A percentile compares a stretch with the other conserved stretches of the same genome.
Conservation (phyloP, 2,329 filamentous ascomycete genomes). For the Laburnicola sp. region DNA sequence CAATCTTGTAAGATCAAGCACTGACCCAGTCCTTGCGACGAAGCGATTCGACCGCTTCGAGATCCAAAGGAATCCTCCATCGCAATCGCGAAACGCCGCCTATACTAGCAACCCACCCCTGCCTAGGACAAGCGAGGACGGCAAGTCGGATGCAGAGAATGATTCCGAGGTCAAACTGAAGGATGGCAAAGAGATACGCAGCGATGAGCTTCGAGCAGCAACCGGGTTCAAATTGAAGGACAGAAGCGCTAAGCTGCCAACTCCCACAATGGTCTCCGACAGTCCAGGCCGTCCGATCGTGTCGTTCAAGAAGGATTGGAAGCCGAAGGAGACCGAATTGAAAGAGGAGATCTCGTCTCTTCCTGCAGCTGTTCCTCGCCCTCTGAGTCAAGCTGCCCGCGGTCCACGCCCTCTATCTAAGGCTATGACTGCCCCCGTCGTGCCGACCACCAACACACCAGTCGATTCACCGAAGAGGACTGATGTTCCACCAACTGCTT, state of each 20-base stretch:
- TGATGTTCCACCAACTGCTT: constrained; percentile 13
- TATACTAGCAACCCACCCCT: constrained; percentile 70
- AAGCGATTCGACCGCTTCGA: constrained; percentile 61
- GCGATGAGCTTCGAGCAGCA: constrained; percentile 85
- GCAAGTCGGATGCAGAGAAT: constrained; percentile 35
- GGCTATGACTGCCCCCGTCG: constrained; percentile 45
- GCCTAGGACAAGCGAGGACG: constrained; percentile 36
- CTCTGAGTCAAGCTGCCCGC: constrained; percentile 22
- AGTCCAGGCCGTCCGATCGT: constrained; percentile 90
- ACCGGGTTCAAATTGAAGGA: constrained; percentile 88
- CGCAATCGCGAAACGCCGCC: constrained; percentile 76
- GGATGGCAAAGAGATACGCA: constrained; percentile 79
- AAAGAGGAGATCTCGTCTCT: constrained; percentile 54
- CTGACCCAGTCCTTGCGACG: constrained; percentile 51
- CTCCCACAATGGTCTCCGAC: constrained; percentile 88
- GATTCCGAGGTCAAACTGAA: constrained; percentile 59
- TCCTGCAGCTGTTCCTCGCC: constrained; percentile 23
- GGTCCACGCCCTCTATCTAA: constrained; percentile 38
- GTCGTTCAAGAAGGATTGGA: constrained; percentile 89
- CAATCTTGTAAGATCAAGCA: constrained; percentile 49
- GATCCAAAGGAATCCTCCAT: constrained; percentile 81
- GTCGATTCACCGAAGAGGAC: constrained; percentile 33
- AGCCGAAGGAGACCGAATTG: constrained; percentile 72
- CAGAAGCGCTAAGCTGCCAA: constrained; percentile 82
- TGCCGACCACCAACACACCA: constrained; percentile 58